phyloP scores from a whole-genome alignment of 73 alveolate species.

The Tetrahymena elliotti region DNA sequence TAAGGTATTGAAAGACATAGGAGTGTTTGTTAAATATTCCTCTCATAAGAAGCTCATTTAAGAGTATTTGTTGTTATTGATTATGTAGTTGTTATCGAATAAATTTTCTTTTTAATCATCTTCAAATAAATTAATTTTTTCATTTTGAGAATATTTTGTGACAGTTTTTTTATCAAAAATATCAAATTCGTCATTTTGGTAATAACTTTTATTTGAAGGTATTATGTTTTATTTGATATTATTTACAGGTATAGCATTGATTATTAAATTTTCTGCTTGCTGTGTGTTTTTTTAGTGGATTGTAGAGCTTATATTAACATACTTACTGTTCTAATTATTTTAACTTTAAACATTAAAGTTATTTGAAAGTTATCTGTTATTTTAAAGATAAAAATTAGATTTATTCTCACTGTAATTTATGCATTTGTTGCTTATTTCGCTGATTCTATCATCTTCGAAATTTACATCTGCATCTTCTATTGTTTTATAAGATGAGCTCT shows the following conservation, averaged over 20 bases:
- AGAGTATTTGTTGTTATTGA: background rate
- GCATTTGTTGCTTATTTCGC: background rate
- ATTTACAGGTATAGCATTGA: background rate
- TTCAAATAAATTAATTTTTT: background rate
- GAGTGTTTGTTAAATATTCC: no score
- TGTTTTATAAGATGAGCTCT: background rate
- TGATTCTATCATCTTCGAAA: background rate
- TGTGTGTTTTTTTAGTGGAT: background rate
- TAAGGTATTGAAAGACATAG: background rate
- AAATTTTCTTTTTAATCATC: background rate
- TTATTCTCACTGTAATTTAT: background rate
- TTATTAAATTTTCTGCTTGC: background rate
- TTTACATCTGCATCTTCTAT: background rate
- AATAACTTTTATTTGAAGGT: background rate
- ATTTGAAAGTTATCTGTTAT: no score
- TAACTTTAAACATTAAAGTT: no score
- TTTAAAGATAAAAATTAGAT: background rate
- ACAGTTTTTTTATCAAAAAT: background rate
- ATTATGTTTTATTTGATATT: background rate
- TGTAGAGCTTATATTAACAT: no score
- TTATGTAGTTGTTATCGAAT: background rate
- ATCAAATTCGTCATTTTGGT: background rate
- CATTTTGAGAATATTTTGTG: background rate
- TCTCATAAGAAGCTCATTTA: background rate
- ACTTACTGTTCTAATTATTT: no score